phyloP scores from a whole-genome alignment of 768 basidiomycete genomes.

The Suillus tomentosus region DNA sequence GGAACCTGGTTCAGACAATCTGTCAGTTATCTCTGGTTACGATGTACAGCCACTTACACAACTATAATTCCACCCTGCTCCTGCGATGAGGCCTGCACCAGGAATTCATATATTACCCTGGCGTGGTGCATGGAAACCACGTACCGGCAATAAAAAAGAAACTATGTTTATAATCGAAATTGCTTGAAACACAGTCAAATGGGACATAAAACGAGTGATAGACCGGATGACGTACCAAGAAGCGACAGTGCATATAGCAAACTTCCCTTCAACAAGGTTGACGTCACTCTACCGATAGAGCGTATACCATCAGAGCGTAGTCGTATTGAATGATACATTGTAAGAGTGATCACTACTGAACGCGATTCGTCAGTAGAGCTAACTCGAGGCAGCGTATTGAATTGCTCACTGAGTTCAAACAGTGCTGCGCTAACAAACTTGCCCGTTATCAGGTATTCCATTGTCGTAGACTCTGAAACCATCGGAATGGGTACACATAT shows the following conservation, averaged over 20 bases:
- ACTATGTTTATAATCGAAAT: constrained; percentile 13
- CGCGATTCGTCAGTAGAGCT: neutral
- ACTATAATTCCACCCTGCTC: constrained; percentile 12
- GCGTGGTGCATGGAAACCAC: neutral
- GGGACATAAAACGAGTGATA: neutral
- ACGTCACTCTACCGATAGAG: neutral
- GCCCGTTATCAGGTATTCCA: constrained; percentile 12
- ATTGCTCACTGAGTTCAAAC: constrained; percentile 16
- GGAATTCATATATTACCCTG: neutral
- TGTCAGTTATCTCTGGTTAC: neutral
- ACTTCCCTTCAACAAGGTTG: constrained; percentile 13
- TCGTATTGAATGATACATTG: constrained; percentile 5
- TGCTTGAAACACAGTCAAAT: constrained; percentile 4
- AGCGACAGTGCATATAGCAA: constrained; percentile 15
- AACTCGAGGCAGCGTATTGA: neutral
- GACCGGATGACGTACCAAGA: constrained; percentile 10
- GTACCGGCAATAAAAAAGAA: constrained; percentile 14
- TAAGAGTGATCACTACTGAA: constrained; percentile 8
- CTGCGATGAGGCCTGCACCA: neutral
- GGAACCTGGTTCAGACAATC: constrained; percentile 5
- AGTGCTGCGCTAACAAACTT: constrained; percentile 14
- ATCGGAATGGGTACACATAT: constrained; percentile 9
- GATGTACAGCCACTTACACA: constrained; percentile 11
- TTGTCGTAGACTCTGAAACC: neutral
- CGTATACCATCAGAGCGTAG: neutral